Base-by-base conservation (phyloP, 371 early-diverging fungal species). In the Massospora cicadina region DNA sequence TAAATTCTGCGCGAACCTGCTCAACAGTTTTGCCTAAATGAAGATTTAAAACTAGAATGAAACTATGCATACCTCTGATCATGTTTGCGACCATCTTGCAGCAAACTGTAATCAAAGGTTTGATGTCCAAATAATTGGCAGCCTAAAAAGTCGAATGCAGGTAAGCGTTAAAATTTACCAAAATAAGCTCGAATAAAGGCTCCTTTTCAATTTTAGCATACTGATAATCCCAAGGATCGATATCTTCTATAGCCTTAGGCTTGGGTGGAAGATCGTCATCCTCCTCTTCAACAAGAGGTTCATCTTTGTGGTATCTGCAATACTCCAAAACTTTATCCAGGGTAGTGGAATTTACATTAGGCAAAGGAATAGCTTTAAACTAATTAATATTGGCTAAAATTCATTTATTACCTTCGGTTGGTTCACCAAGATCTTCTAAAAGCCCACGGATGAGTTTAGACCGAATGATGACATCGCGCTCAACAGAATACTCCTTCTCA, bases 61-160 rank as follows among this genome's bases (percentile, higher is more conserved):
- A 60, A 30, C 26, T 10, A 27, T 27, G 10, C 5, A 25, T 30
- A 65, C 72, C 93, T 71, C 91, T 91, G 78, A 97, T 95, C 92
- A 94, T 91, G 72, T 94, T 94, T 65, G 98, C 98, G 61, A 95
- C 93, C n/a, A 90, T 95, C 79, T 94, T 95, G 79, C 96, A 97
- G 28, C 92, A 91, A 29, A 66, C 58, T 33, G 57, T 59, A 33
- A 97, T 76, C 67, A 97, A 77, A 28, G 85, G 88, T 77, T 93
- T 92, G 76, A 97, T 95, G 75, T 95, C 95, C 67, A 97, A 82
- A 72, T 95, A 93, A 76, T 97, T 95, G 58, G 95, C 90, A 61
- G 95, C 98, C 77, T 77, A 59, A 68, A 26, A 55, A 33, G 27
- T 60, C n/a, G 26, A 32, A 23, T 21, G 28, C 33, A 21, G 55